Evolutionary conservation across 1,139 yeast species (phyloP).

Genomic region (Zygosaccharomyces sapae): DNA sequence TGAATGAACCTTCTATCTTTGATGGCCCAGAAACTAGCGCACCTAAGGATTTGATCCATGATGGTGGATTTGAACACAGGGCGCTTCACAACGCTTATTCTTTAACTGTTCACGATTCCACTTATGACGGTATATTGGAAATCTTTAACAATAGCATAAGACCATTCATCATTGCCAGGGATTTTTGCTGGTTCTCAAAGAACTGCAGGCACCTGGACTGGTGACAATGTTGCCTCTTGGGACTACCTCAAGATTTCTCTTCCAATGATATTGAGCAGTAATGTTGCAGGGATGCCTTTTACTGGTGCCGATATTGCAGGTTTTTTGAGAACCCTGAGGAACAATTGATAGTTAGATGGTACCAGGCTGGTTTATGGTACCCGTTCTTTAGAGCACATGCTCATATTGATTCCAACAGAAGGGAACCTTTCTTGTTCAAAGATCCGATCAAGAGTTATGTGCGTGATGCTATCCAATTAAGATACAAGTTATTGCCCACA

Average conservation of each 20-base stretch:
- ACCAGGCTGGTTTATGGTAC: slow-evolving; percentile 91
- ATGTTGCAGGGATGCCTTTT: slow-evolving; percentile 85
- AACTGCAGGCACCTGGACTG: slow-evolving; percentile 95
- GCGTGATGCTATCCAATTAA: slow-evolving; percentile 62
- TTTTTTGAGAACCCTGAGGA: slow-evolving; percentile 84
- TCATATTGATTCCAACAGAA: slow-evolving; percentile 83
- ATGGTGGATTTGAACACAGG: slow-evolving; percentile 83
- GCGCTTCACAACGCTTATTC: slow-evolving; percentile 87
- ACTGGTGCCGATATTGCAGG: slow-evolving; percentile 98
- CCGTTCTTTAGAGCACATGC: slow-evolving; percentile 98
- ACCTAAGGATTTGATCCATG: slow-evolving; percentile 74
- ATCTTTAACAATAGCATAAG: slow-evolving; percentile 51
- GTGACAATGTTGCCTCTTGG: slow-evolving; percentile 94
- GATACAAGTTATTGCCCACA: slow-evolving; percentile 74
- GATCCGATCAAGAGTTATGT: slow-evolving; percentile 68
- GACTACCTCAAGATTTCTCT: slow-evolving; percentile 72
- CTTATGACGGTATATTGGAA: slow-evolving; percentile 58
- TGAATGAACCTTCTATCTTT: slow-evolving; percentile 96
- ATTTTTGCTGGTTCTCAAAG: slow-evolving; percentile 91
- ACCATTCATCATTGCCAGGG: slow-evolving; percentile 86
- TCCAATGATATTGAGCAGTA: slow-evolving; percentile 82
- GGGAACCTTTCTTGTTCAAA: slow-evolving; percentile 88
- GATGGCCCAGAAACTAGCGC: slow-evolving; percentile 92
- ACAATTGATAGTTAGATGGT: slow-evolving; percentile 87
- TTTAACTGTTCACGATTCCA: slow-evolving; percentile 70